These are phyloP conservation scores for Theobroma cacao DNA, from an alignment of 345 rosid species.

Conservation along the genomic window DNA sequence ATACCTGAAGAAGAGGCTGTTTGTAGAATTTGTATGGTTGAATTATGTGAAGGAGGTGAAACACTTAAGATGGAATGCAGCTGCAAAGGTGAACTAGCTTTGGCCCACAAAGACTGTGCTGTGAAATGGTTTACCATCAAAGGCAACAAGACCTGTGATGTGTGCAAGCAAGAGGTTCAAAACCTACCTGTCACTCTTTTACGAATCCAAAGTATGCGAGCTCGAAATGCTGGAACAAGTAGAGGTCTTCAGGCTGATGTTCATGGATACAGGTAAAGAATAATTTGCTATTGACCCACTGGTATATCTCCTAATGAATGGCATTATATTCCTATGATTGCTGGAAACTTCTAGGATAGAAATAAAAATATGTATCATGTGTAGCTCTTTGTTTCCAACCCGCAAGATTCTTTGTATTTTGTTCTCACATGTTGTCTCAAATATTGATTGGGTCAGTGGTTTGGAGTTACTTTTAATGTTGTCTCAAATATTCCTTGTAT, in stretches of 20 bases:
- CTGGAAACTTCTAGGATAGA: neutral
- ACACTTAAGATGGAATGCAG: conserved; percentile 98
- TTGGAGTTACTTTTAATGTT: neutral
- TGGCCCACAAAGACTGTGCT: conserved; percentile 93
- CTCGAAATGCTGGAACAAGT: conserved; percentile 30
- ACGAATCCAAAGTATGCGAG: conserved; percentile 56
- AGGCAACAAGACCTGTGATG: conserved; percentile 91
- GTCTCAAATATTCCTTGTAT: no score
- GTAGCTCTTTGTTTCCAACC: neutral
- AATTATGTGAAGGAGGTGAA: conserved; percentile 93
- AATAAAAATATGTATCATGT: neutral
- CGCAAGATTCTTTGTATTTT: neutral
- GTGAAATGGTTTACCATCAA: conserved; percentile 93
- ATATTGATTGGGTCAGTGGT: neutral
- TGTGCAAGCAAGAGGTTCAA: conserved; percentile 80
- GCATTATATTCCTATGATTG: neutral
- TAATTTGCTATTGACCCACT: neutral
- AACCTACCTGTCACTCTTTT: conserved; percentile 86
- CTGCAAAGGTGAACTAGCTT: conserved; percentile 96
- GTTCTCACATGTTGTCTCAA: neutral
- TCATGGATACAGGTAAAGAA: conserved; percentile 45
- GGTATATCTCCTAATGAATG: neutral
- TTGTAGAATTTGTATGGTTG: conserved; percentile 87
- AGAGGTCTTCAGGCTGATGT: conserved; percentile 33
- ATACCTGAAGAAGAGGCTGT: conserved; percentile 94